Evolutionary conservation across 805 yeast species (phyloP).

Genomic region (Groenewaldozyma tartarivorans): DNA sequence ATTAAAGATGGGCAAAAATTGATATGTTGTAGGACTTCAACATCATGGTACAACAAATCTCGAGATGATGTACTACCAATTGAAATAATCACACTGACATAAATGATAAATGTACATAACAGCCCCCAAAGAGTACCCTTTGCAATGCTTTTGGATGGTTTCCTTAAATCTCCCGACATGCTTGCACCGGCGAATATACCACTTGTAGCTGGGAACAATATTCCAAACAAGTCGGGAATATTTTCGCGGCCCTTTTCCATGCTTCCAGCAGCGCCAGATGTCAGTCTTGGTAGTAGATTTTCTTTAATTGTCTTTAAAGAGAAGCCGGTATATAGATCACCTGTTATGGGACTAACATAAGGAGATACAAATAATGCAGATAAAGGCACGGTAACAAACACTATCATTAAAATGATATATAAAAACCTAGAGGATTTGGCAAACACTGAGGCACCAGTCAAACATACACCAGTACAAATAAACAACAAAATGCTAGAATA

Average conservation of each 20-base stretch:
- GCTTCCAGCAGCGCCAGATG: conserved; percentile 90
- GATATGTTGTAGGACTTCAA: conserved; percentile 77
- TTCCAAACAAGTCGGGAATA: conserved; percentile 81
- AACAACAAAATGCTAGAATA: conserved; percentile 56
- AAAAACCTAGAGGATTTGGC: conserved; percentile 15
- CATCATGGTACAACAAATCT: conserved; percentile 62
- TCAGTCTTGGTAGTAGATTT: conserved; percentile 72
- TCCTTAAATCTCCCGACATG: conserved; percentile 88
- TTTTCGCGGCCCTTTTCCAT: conserved; percentile 53
- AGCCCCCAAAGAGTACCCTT: conserved; percentile 87
- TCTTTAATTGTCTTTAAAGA: conserved; percentile 54
- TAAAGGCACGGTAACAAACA: conserved; percentile 45
- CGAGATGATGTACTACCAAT: conserved; percentile 79
- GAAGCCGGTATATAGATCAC: conserved; percentile 55
- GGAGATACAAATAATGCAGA: conserved; percentile 62
- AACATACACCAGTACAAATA: conserved; percentile 16
- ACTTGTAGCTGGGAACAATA: conserved; percentile 96
- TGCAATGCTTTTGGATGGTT: conserved; percentile 86
- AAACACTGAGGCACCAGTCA: conserved; percentile 18
- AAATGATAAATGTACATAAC: conserved; percentile 63
- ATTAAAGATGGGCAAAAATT: conserved; percentile 60
- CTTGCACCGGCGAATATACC: conserved; percentile 98
- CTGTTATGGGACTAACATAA: conserved; percentile 29
- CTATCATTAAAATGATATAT: conserved; percentile 16
- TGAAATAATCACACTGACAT: conserved; percentile 69